A percentile compares a stretch with the other conserved stretches of the same genome.
phyloP scores from a whole-genome alignment of 106 monocot genomes.

The Platanthera zijinensis region DNA sequence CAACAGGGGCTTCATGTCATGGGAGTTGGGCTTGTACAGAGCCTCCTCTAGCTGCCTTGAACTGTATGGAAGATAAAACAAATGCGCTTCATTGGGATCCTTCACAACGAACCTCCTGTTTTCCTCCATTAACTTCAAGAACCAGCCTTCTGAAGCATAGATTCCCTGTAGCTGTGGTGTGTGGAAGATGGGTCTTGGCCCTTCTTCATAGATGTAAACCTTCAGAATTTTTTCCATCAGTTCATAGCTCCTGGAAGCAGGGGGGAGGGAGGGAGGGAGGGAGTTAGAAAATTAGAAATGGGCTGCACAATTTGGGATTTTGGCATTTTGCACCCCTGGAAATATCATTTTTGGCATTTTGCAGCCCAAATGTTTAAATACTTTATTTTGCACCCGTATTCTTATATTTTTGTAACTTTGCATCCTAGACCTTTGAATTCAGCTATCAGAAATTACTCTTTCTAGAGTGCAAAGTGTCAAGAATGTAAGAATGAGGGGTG shows the following conservation, averaged over 20 bases:
- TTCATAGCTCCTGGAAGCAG: constrained; percentile 67
- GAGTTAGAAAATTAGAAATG: too few relatives aligned
- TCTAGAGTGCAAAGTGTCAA: too few relatives aligned
- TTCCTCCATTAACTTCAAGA: constrained; percentile 52
- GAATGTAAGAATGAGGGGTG: too few relatives aligned
- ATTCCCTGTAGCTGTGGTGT: constrained; percentile 47
- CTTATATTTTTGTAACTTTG: too few relatives aligned
- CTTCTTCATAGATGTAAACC: constrained; percentile 70
- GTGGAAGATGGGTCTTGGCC: constrained; percentile 63
- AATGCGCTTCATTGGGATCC: constrained; percentile 52
- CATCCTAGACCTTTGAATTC: too few relatives aligned
- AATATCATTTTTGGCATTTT: too few relatives aligned
- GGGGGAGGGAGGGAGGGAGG: too few relatives aligned
- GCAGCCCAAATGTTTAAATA: too few relatives aligned
- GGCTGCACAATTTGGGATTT: too few relatives aligned
- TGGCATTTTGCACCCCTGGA: too few relatives aligned
- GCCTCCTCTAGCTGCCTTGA: constrained; percentile 27
- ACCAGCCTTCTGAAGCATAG: constrained; percentile 87
- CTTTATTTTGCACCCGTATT: too few relatives aligned
- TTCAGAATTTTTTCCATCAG: constrained; percentile 69
- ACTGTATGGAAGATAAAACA: constrained; percentile 70
- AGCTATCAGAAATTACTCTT: too few relatives aligned
- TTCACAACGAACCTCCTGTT: constrained; percentile 38
- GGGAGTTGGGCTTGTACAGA: constrained; percentile 45
- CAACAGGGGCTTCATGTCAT: constrained; percentile 28